Percentiles rank a stretch among this genome's conserved stretches.
Evolutionary conservation across 352 stramenopile species (phyloP).

Genomic region (Globisporangium sylvaticum): DNA sequence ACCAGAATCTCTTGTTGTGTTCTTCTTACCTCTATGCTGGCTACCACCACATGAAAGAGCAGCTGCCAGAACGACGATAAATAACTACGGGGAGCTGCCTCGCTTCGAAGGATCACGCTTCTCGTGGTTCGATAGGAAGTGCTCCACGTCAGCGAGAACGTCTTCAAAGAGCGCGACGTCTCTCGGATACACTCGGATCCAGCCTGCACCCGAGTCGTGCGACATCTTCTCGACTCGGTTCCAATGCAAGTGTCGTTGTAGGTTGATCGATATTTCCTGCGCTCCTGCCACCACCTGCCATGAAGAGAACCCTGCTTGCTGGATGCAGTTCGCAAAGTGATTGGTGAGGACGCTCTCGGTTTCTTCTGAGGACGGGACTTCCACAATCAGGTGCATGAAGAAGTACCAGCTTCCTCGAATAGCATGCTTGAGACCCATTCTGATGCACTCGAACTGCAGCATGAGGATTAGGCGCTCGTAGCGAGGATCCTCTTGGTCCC

Average conservation of each 20-base stretch:
- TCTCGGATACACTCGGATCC: conserved; percentile 83
- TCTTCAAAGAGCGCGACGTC: conserved; percentile 76
- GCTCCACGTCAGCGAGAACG: conserved; percentile 68
- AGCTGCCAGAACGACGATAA: conserved; percentile 10
- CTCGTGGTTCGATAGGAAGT: conserved; percentile 58
- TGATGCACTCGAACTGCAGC: conserved; percentile 84
- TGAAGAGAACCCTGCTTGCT: conserved; percentile 74
- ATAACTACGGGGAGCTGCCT: conserved; percentile 14
- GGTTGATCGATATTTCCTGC: conserved; percentile 85
- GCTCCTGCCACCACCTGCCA: conserved; percentile 84
- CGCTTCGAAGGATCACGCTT: conserved; percentile 27
- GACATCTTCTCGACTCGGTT: conserved; percentile 88
- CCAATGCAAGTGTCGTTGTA: conserved; percentile 86
- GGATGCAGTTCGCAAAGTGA: conserved; percentile 77
- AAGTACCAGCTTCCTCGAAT: conserved; percentile 80
- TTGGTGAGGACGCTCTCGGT: conserved; percentile 59
- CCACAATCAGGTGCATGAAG: conserved; percentile 82
- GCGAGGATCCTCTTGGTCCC: conserved; percentile 82
- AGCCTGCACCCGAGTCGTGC: conserved; percentile 77
- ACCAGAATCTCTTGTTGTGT: neutral
- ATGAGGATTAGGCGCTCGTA: conserved; percentile 86
- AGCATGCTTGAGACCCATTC: conserved; percentile 56
- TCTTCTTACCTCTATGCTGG: conserved; percentile 13
- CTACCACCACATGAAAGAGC: neutral
- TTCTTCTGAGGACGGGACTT: conserved; percentile 43